Percentiles rank a stretch among this genome's conserved stretches.
Conservation (phyloP, 768 basidiomycete species). For the Leucogyrophana mollusca region DNA sequence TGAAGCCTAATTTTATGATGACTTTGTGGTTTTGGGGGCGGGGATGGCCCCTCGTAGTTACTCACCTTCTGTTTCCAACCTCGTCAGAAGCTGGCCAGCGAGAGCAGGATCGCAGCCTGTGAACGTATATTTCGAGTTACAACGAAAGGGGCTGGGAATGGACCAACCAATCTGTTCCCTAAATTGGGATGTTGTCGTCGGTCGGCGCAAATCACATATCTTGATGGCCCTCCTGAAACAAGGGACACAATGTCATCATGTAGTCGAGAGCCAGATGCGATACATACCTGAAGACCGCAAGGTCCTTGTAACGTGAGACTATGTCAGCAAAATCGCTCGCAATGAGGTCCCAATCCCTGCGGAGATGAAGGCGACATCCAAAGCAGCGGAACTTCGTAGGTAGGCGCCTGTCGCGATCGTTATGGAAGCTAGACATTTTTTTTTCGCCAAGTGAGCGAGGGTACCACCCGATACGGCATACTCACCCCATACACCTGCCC, state of each 20-base stretch:
- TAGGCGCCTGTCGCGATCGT: conserved; percentile 52
- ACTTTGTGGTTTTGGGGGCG: neutral
- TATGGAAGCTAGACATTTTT: conserved; percentile 54
- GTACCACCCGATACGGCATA: neutral
- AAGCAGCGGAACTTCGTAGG: conserved; percentile 68
- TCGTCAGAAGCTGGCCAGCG: conserved; percentile 61
- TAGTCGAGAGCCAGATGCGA: conserved; percentile 1
- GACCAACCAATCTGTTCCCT: conserved; percentile 57
- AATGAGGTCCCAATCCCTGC: conserved; percentile 70
- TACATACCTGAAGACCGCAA: conserved; percentile 67
- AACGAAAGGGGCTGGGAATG: neutral
- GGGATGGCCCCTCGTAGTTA: neutral
- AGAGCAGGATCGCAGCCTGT: conserved; percentile 54
- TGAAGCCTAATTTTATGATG: conserved; percentile 47
- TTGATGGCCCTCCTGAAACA: conserved; percentile 64
- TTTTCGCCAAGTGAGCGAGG: too few species aligned
- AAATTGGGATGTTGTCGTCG: conserved; percentile 49
- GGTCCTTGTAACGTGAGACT: conserved; percentile 62
- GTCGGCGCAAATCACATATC: conserved; percentile 51
- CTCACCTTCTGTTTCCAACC: conserved; percentile 70
- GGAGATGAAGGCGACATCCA: conserved; percentile 69
- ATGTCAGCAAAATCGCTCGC: conserved; percentile 51
- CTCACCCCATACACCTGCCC: conserved; percentile 39
- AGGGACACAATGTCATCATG: neutral
- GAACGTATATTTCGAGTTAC: conserved; percentile 2